These are phyloP conservation scores for Dacryopinax primogenitus DNA, from an alignment of 768 basidiomycete genomes.

Conservation along the genomic window DNA sequence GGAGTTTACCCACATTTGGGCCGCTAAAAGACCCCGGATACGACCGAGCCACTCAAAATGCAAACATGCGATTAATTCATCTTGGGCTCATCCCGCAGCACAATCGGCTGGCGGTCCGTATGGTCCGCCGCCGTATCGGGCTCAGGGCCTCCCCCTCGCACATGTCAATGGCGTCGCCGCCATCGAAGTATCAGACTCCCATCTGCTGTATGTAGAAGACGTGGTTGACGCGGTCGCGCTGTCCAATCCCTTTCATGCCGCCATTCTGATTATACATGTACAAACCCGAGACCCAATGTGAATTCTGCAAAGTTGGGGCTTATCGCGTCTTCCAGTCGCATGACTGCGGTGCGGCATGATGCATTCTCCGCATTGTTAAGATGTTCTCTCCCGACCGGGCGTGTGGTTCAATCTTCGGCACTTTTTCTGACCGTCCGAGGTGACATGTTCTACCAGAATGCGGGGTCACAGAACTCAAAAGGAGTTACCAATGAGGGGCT, in stretches of 20 bases:
- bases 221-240: background rate
- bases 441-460: background rate
- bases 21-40: background rate
- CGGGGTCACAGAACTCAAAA: background rate
- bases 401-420: background rate
- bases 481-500: background rate
- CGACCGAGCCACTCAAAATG: background rate
- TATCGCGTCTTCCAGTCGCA: background rate
- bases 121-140: background rate
- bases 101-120: background rate
- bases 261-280: background rate
- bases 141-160: background rate
- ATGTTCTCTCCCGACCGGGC: background rate
- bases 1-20: background rate
- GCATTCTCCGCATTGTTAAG: background rate
- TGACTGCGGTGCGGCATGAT: background rate
- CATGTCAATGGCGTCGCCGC: background rate
- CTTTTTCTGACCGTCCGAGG: background rate
- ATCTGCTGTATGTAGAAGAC: background rate
- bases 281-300: background rate
- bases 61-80: slow-evolving; percentile 4
- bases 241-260: no score
- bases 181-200: no score
- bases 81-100: background rate
- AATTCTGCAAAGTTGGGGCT: no score